Conservation (phyloP, 1,284 basidiomycete genomes). For the Cryptococcus maquisensis region DNA sequence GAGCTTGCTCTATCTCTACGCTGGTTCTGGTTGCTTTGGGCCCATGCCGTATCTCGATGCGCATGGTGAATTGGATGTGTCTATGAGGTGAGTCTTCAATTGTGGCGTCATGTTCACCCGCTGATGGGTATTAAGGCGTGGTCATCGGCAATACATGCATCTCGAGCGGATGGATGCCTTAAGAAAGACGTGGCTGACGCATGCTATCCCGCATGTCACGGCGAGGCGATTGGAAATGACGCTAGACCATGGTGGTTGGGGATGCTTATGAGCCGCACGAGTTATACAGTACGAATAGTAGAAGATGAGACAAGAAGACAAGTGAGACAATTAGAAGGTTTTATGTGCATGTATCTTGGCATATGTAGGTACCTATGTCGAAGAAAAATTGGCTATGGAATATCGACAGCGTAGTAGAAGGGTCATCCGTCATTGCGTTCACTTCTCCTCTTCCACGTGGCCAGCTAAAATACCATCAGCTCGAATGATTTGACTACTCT, state of each 20-base stretch:
- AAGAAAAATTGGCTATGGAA: no score
- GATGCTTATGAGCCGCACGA: conserved; percentile 59
- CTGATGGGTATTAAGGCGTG: conserved; percentile 56
- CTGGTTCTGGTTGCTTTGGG: conserved; percentile 80
- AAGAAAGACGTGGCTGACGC: conserved; percentile 76
- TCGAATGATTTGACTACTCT: no score
- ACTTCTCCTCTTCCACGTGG: no score
- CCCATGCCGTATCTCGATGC: conserved; percentile 89
- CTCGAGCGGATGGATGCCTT: conserved; percentile 85
- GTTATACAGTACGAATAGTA: no score
- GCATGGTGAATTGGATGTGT: conserved; percentile 90
- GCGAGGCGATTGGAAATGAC: conserved; percentile 82
- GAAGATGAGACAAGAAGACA: no score
- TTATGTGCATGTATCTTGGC: no score
- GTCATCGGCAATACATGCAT: conserved; percentile 84
- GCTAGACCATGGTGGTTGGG: conserved; percentile 91
- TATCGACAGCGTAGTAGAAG: no score
- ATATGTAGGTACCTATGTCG: no score
- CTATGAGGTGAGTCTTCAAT: conserved; percentile 64
- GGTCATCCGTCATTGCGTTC: no score
- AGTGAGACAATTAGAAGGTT: no score
- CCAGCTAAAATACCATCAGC: no score
- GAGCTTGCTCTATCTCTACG: conserved; percentile 85
- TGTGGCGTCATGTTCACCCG: conserved; percentile 1
- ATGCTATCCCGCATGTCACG: conserved; percentile 84